phyloP scores from a whole-genome alignment of 176 grass and related monocot species.

The Aegilops longissima region DNA sequence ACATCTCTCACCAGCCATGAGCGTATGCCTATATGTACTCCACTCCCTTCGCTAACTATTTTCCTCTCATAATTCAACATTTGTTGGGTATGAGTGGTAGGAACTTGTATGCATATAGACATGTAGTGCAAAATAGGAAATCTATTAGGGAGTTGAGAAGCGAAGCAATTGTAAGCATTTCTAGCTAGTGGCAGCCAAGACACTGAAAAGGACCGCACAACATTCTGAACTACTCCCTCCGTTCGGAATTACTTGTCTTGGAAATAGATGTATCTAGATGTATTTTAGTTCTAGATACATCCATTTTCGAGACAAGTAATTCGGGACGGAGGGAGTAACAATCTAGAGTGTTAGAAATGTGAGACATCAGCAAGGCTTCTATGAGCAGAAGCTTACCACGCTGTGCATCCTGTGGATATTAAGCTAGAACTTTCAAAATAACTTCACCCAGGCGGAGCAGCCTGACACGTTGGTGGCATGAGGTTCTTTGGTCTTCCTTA shows the following conservation, averaged over 20 bases:
- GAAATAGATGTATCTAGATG: too few species aligned
- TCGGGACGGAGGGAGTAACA: too few species aligned
- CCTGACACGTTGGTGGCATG: too few species aligned
- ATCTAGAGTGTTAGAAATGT: not conserved
- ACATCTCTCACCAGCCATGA: not conserved
- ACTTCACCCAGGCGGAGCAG: too few species aligned
- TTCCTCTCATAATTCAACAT: not conserved
- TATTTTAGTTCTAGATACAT: too few species aligned
- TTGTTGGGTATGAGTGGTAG: not conserved
- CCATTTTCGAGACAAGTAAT: too few species aligned
- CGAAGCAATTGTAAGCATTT: not conserved
- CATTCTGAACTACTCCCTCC: too few species aligned
- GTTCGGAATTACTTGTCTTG: too few species aligned
- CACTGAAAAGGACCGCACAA: too few species aligned
- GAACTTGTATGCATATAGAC: not conserved
- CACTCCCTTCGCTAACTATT: not conserved
- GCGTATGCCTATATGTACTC: not conserved
- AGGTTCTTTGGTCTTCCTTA: too few species aligned
- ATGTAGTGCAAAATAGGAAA: not conserved
- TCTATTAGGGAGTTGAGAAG: not conserved
- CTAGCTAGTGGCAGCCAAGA: too few species aligned
- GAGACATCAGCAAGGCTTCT: not conserved
- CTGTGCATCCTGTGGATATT: not conserved
- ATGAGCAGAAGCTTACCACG: fast-evolving
- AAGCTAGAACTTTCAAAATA: not conserved